Evolutionary conservation across 768 basidiomycete genomes (phyloP).

Genomic region (Collybia nuda): DNA sequence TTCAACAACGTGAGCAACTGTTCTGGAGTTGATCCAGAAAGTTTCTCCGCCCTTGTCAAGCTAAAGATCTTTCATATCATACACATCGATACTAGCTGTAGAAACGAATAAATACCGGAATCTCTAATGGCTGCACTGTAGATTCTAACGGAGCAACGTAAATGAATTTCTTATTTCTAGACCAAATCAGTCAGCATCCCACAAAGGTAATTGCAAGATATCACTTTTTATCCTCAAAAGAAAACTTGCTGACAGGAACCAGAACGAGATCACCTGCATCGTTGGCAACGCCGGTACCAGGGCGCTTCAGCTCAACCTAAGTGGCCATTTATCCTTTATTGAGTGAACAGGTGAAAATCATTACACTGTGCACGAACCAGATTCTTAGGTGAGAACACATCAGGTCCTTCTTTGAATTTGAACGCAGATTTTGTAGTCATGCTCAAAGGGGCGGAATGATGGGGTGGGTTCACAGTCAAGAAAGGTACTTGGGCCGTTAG

Average conservation of each 20-base stretch:
- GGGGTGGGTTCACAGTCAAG: constrained; percentile 19
- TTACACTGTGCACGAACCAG: constrained; percentile 32
- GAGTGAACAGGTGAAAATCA: neutral
- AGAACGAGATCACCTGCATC: constrained; percentile 66
- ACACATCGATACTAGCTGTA: neutral
- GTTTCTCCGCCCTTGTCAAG: constrained; percentile 69
- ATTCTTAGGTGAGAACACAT: constrained; percentile 70
- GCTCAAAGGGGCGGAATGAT: constrained; percentile 11
- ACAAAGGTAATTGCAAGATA: constrained; percentile 18
- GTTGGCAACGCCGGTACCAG: constrained; percentile 68
- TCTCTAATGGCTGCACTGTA: constrained; percentile 45
- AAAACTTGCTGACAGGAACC: constrained; percentile 66
- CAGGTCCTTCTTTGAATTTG: constrained; percentile 53
- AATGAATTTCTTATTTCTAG: constrained; percentile 71
- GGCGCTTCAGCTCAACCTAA: constrained; percentile 61
- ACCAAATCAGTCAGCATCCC: neutral
- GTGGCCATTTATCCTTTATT: neutral
- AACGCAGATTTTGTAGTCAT: constrained; percentile 38
- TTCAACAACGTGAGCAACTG: constrained; percentile 69
- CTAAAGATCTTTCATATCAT: constrained; percentile 19
- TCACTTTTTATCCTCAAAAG: constrained; percentile 73
- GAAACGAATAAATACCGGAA: constrained; percentile 39
- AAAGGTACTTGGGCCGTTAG: constrained; percentile 57
- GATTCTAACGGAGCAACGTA: constrained; percentile 60
- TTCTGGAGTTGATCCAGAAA: constrained; percentile 76